A percentile compares a stretch with the other conserved stretches of the same genome.
These are phyloP conservation scores for Sugiyamaella neomexicana DNA, from an alignment of 1,139 yeast species.

Conservation along the genomic window DNA sequence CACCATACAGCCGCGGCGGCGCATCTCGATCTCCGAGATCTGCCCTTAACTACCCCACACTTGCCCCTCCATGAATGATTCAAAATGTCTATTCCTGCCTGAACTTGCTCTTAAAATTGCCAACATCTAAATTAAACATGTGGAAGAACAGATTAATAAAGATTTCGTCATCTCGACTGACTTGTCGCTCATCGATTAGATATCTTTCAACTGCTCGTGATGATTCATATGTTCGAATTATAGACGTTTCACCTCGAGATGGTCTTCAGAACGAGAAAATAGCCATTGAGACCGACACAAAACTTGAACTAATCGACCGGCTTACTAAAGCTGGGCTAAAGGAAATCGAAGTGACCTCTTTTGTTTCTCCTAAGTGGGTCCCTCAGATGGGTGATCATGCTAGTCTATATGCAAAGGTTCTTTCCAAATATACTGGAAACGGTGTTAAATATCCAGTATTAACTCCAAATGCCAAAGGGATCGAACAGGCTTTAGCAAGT, in stretches of 20 bases:
- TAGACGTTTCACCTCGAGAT: slow-evolving; percentile 42
- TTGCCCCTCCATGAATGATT: not conserved
- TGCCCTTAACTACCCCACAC: slow-evolving; percentile 1
- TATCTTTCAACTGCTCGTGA: not conserved
- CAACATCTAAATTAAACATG: not conserved
- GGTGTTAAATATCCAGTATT: slow-evolving; percentile 38
- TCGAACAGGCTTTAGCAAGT: slow-evolving; percentile 35
- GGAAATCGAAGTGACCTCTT: slow-evolving; percentile 39
- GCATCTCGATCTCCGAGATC: not conserved
- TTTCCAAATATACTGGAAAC: slow-evolving; percentile 27
- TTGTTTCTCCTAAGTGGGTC: slow-evolving; percentile 44
- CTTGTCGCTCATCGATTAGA: not conserved
- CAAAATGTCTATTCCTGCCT: not conserved
- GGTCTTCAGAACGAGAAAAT: slow-evolving; percentile 41
- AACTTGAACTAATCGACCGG: slow-evolving; percentile 38
- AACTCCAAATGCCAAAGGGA: slow-evolving; percentile 39
- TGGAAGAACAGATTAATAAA: not conserved
- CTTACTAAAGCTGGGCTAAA: slow-evolving; percentile 36
- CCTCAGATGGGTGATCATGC: slow-evolving; percentile 41
- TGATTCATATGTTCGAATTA: slow-evolving; percentile 30
- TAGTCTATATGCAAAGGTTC: slow-evolving; percentile 27
- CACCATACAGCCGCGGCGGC: not conserved
- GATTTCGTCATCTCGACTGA: not conserved
- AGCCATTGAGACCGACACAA: slow-evolving; percentile 36
- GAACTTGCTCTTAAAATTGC: not conserved